Base-by-base conservation (phyloP, 768 basidiomycete genomes). In the Leucocoprinus birnbaumii region DNA sequence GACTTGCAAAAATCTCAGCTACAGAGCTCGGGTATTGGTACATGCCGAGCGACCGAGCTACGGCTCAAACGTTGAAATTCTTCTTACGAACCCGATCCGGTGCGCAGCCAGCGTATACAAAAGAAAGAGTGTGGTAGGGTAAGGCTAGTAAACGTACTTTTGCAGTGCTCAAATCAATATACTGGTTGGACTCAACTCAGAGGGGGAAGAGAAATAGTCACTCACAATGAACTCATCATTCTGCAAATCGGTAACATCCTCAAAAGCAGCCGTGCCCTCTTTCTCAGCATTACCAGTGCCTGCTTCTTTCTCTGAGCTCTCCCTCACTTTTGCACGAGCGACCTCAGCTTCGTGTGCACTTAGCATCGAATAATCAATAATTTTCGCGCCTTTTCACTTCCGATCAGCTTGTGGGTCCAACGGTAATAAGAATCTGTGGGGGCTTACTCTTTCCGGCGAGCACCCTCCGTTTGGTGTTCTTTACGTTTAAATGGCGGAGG, bases 151-250 rank as follows among this genome's bases (percentile, higher is more conserved):
- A 31, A 51, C 50, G 34, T 51, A 51, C 50, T 51, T n/a, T n/a
- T n/a, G n/a, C n/a, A n/a, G 11, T 31, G 31, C 5, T 31, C 11
- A 31, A 31, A 31, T 31, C 31, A 31, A 11, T 31, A 31, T 11
- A 5, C 31, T 31, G 31, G 31, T 31, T 31, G 6, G 5, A 5
- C 31, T 31, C 31, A 5, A n/a, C 31, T 31, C 31, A 11, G 31
- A 31, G n/a, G n/a, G n/a, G n/a, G n/a, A n/a, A 40, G 26, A 13
- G 8, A 44, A 37, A 8, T n/a, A 26, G 31, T 11, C n/a, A 51
- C 64, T 61, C 40, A 65, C 64, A 44, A 65, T 65, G 42, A 65
- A 65, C 37, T 63, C 64, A 25, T 65, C 64, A 34, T 65, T 65
- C 55, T 65, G 58, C 14, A 65, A 47, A 53, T 65, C 64, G 1